Percentiles rank a stretch among this genome's conserved stretches.
Conservation (phyloP, 208 protist genomes). For the Angomonas deanei region DNA sequence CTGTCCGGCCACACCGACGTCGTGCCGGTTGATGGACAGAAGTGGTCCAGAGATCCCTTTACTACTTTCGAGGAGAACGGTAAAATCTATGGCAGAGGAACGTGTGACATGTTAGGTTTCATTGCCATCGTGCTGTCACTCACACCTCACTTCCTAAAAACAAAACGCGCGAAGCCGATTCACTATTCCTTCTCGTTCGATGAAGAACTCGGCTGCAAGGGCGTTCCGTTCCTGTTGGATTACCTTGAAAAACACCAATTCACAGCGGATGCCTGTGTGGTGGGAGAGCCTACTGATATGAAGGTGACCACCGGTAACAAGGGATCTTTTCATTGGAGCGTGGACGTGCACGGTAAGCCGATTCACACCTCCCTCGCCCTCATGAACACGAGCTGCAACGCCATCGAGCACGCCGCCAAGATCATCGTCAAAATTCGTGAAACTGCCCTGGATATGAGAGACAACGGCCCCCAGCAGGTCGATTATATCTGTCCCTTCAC, state of each 20-base stretch:
- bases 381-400: conserved; percentile 38
- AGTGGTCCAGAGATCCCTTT: conserved; percentile 57
- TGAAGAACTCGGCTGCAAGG: conserved; percentile 13
- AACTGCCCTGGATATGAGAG: conserved; percentile 19
- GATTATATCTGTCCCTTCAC: conserved; percentile 25
- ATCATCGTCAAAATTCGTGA: conserved; percentile 34
- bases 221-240: background rate
- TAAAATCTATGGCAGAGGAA: conserved; percentile 15
- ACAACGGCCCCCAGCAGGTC: conserved; percentile 12
- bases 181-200: conserved; percentile 29
- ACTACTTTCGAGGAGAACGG: conserved; percentile 14
- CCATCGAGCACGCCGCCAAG: conserved; percentile 30
- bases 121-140: conserved; percentile 36
- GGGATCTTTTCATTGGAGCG: conserved; percentile 16
- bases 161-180: conserved; percentile 24
- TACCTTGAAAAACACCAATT: conserved; percentile 1
- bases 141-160: conserved; percentile 16
- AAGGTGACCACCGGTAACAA: conserved; percentile 32
- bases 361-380: conserved; percentile 45
- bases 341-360: conserved; percentile 34
- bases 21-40: conserved; percentile 64
- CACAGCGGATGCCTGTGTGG: conserved; percentile 38
- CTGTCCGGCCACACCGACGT: conserved; percentile 65
- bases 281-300: conserved; percentile 33
- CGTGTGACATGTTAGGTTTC: conserved; percentile 45